A percentile compares a stretch with the other conserved stretches of the same genome.
These are phyloP conservation scores for Oehlia diaphana DNA, from an alignment of 192 early-diverging fungal species.

Conservation along the genomic window DNA sequence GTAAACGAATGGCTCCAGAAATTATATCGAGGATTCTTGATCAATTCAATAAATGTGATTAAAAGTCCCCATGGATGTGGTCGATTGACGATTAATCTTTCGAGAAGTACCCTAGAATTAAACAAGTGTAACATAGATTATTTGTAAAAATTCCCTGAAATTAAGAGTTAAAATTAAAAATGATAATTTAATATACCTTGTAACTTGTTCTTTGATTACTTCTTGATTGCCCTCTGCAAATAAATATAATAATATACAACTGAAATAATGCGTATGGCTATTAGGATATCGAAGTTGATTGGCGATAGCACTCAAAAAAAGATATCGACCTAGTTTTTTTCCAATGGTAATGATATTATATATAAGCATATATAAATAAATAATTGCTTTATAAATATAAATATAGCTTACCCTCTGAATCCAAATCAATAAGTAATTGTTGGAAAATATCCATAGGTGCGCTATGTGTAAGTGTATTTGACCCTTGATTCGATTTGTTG, in stretches of 20 bases:
- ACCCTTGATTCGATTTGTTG: constrained; percentile 32
- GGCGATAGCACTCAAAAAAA: constrained; percentile 87
- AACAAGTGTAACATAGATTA: neutral
- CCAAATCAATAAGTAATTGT: constrained; percentile 70
- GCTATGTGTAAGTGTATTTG: constrained; percentile 55
- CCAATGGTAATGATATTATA: neutral
- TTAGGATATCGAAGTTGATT: constrained; percentile 98
- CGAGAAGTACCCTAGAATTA: constrained; percentile 76
- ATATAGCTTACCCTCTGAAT: constrained; percentile 62
- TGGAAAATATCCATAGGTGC: constrained; percentile 84
- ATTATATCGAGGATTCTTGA: constrained; percentile 77
- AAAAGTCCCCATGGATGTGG: constrained; percentile 98
- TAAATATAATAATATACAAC: constrained; percentile 81
- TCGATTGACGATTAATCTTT: constrained; percentile 92
- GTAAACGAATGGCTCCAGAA: constrained; percentile 64
- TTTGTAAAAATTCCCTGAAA: neutral
- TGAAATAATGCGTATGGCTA: constrained; percentile 94
- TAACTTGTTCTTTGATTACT: constrained; percentile 91
- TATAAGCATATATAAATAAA: constrained; percentile 18
- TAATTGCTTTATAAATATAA: neutral
- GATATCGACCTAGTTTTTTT: constrained; percentile 65
- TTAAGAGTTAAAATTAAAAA: constrained; percentile 4
- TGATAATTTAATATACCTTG: constrained; percentile 50
- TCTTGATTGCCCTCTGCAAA: constrained; percentile 80
- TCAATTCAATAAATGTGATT: constrained; percentile 96